Percentiles rank a stretch among this genome's conserved stretches.
phyloP scores from a whole-genome alignment of 805 yeast species.

The Saturnispora mendoncae region DNA sequence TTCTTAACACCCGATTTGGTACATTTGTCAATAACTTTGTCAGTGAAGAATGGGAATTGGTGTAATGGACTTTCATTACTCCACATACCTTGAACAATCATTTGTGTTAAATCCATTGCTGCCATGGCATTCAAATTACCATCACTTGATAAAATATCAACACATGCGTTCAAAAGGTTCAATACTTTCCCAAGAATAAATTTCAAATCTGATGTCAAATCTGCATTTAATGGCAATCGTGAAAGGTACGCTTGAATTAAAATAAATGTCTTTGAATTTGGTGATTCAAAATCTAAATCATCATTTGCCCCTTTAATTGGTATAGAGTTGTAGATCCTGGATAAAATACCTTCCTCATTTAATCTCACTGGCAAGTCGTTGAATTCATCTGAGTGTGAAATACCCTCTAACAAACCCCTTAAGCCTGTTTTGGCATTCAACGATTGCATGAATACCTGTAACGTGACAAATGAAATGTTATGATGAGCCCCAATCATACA shows the following conservation, averaged over 20 bases:
- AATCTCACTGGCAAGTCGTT: conserved; percentile 53
- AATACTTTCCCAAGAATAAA: conserved; percentile 41
- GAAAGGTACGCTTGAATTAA: conserved; percentile 77
- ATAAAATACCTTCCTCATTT: conserved; percentile 44
- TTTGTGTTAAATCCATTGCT: conserved; percentile 83
- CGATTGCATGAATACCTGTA: conserved; percentile 48
- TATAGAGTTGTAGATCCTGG: conserved; percentile 44
- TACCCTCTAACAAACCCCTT: conserved; percentile 51
- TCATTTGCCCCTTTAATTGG: conserved; percentile 48
- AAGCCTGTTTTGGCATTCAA: conserved; percentile 49
- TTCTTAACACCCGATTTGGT: conserved; percentile 47
- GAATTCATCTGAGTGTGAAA: conserved; percentile 66
- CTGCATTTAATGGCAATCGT: conserved; percentile 52
- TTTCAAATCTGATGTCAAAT: conserved; percentile 49
- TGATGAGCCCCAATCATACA: conserved; percentile 71
- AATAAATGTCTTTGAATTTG: conserved; percentile 62
- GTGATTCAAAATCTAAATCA: conserved; percentile 33
- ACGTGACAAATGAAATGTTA: conserved; percentile 54
- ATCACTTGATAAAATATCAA: conserved; percentile 71
- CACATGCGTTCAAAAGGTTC: conserved; percentile 51
- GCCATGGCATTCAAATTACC: conserved; percentile 70
- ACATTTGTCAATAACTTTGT: conserved; percentile 46
- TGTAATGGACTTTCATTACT: conserved; percentile 65
- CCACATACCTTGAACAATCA: conserved; percentile 85
- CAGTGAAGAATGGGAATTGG: conserved; percentile 67